Conservation (phyloP, 768 basidiomycete genomes). For the Termitomyces sp. region DNA sequence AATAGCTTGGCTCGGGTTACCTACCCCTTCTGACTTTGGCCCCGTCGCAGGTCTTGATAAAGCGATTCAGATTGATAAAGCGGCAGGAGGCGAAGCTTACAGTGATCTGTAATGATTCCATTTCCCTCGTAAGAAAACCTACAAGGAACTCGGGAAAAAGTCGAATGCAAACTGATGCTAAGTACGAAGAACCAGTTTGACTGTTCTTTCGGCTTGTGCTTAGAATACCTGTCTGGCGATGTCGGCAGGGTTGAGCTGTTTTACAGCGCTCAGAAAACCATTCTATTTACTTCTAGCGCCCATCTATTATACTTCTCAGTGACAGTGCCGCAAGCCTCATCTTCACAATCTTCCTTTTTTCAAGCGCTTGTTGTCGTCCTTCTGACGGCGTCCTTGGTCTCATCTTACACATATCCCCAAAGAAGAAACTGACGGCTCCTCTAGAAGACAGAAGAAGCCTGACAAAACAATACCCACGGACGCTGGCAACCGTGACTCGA, state of each 20-base stretch:
- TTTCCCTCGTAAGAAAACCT: not conserved
- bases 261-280: not conserved
- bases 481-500: too few species aligned
- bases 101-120: slow-evolving; percentile 1
- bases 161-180: not conserved
- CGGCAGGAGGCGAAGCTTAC: slow-evolving; percentile 15
- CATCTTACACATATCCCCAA: not conserved
- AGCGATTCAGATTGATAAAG: slow-evolving; percentile 21
- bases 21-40: not conserved
- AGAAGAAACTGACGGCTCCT: not conserved
- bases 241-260: not conserved
- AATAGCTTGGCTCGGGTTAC: not conserved
- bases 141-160: not conserved
- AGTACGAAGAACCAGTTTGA: not conserved
- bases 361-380: not conserved
- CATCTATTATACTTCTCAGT: not conserved
- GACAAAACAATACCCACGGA: not conserved
- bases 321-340: not conserved
- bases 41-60: slow-evolving; percentile 22
- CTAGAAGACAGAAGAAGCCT: not conserved
- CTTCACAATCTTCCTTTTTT: not conserved
- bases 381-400: too few species aligned
- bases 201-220: not conserved
- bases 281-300: too few species aligned
- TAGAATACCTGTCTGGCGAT: not conserved